Percentiles rank a stretch among this genome's conserved stretches.
Conservation (phyloP, 2,329 filamentous ascomycete genomes). For the Nemania sp. region DNA sequence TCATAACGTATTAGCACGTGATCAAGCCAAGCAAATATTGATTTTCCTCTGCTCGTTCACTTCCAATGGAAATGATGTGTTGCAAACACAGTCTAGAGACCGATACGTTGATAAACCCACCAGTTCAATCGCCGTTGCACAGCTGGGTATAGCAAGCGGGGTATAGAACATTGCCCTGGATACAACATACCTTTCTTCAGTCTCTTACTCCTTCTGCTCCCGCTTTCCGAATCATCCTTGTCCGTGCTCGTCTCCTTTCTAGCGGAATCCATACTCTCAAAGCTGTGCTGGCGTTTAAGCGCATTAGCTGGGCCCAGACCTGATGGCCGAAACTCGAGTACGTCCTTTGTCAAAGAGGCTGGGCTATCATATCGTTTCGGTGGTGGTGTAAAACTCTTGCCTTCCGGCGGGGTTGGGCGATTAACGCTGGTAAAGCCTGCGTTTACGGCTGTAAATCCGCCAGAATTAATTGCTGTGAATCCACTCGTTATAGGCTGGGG, state of each 20-base stretch:
- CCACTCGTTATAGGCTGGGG: conserved; percentile 52
- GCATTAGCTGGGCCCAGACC: conserved; percentile 58
- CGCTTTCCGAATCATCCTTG: conserved; percentile 64
- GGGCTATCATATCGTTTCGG: conserved; percentile 65
- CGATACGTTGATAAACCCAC: not conserved
- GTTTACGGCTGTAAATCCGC: conserved; percentile 76
- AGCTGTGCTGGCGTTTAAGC: conserved; percentile 78
- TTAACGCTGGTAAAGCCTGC: conserved; percentile 70
- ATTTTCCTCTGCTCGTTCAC: not conserved
- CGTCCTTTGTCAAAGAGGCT: conserved; percentile 64
- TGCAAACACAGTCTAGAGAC: not conserved
- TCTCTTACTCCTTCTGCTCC: conserved; percentile 85
- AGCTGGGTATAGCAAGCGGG: not conserved
- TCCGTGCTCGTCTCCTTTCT: conserved; percentile 53
- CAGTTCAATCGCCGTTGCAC: not conserved
- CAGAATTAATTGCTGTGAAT: conserved; percentile 63
- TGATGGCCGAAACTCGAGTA: conserved; percentile 65
- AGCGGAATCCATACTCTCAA: conserved; percentile 53
- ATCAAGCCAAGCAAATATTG: not conserved
- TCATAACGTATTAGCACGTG: conserved; percentile 19
- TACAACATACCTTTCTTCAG: conserved; percentile 75
- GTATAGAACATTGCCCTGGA: not conserved
- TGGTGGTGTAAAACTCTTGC: conserved; percentile 64
- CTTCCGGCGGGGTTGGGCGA: conserved; percentile 47
- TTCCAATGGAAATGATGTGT: no score